Evolutionary conservation across 2,329 filamentous ascomycete species (phyloP).

Genomic region (Mycosphaerella arachidis): DNA sequence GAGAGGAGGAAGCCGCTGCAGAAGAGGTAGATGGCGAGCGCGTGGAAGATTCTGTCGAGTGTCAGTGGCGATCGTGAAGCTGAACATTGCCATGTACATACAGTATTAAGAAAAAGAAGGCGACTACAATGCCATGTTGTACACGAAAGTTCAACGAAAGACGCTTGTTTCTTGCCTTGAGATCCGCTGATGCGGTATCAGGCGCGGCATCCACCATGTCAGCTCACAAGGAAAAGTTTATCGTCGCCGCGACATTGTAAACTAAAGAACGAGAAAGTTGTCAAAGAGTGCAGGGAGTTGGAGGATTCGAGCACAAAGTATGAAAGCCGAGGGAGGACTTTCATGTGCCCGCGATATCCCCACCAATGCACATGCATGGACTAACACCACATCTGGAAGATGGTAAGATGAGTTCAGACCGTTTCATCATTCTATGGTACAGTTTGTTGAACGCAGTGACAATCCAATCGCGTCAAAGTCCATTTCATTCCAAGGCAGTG

Average conservation of each 20-base stretch:
- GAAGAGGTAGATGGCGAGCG: slow-evolving; percentile 81
- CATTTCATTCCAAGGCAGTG: not conserved
- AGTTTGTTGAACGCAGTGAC: not conserved
- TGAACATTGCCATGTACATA: slow-evolving; percentile 23
- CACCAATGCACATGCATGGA: not conserved
- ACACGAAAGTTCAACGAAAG: slow-evolving; percentile 50
- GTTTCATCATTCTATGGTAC: not conserved
- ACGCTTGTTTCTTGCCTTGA: slow-evolving; percentile 35
- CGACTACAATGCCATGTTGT: slow-evolving; percentile 50
- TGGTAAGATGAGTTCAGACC: not conserved
- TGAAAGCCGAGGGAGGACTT: not conserved
- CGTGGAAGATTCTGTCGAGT: slow-evolving; percentile 60
- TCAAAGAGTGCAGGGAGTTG: not conserved
- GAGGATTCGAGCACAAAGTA: not conserved
- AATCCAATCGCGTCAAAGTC: not conserved
- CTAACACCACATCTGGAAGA: not conserved
- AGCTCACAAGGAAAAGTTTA: slow-evolving; percentile 5
- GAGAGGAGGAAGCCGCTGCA: slow-evolving; percentile 93
- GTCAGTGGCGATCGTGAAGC: slow-evolving; percentile 7
- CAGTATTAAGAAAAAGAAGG: slow-evolving; percentile 67
- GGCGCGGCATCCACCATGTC: slow-evolving; percentile 18
- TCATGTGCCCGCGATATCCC: not conserved
- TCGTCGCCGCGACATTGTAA: slow-evolving; percentile 7
- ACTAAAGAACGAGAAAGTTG: slow-evolving; percentile 2
- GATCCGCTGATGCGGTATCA: slow-evolving; percentile 16